Evolutionary conservation across 2,329 filamentous ascomycete genomes (phyloP), one percentile per base, ranked within the genome.

Genomic region (Apiospora sp.): DNA sequence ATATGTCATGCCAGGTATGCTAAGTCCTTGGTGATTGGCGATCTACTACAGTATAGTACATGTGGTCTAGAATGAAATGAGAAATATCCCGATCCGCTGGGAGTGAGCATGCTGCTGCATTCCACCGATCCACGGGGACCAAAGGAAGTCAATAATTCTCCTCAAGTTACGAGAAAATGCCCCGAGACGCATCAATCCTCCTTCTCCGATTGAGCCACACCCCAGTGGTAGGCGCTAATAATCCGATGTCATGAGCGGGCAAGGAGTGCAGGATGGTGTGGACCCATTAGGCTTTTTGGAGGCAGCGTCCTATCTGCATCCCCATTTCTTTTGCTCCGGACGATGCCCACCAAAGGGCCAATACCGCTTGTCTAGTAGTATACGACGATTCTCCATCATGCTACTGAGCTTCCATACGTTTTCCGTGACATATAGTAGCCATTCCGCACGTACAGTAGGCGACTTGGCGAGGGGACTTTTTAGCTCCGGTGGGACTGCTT

Each of bases 111-210:
- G 58, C 58, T 41, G 58, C 58, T 64, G 58, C 58, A 64, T 64
- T 64, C 58, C 58, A 64, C 16, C 34, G 54, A 61, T 61, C 54
- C 34, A 61, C 54, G 30, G 54, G 54, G 54, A 16, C 54, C 58
- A 64, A 22, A 41, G 30, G 58, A 64, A 64, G 58, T 64, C 58
- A 64, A 64, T 64, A 64, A 64, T 37, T 64, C 58, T 41, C 58
- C 58, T 64, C 58, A 64, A 64, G 58, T 64, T 64, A 64, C 58
- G 58, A 64, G 34, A 41, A 64, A 64, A 64, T 64, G 19, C 58
- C 58, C 58, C 58, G 58, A 41, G 30, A 22, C 30, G 58, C 58
- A 64, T 34, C 54, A 61, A 61, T 64, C 34, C 58, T 64, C 58
- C 58, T 64, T 41, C 19, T 41, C 34, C 58, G 58, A 24, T 37